Percentiles rank a stretch among this genome's conserved stretches.
Conservation (phyloP, 2,329 filamentous ascomycete species). For the Colletotrichum godetiae region DNA sequence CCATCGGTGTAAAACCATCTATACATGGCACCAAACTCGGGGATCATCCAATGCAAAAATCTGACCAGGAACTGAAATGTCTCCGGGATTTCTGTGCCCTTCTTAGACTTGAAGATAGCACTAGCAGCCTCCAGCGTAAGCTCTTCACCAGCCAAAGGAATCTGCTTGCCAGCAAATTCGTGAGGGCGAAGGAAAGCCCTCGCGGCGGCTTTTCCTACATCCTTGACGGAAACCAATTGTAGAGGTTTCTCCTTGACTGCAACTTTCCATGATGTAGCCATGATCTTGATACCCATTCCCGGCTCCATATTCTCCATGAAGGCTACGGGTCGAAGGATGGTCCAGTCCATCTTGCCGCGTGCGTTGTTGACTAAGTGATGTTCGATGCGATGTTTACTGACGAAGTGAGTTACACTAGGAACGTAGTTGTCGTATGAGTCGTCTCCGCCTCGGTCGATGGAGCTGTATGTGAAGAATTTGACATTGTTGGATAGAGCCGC, state of each 20-base stretch:
- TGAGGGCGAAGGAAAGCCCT: constrained; percentile 49
- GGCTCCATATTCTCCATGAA: constrained; percentile 65
- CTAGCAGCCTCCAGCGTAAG: constrained; percentile 47
- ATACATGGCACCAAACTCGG: neutral
- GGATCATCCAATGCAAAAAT: neutral
- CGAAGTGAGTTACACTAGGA: constrained; percentile 68
- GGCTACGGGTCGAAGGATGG: constrained; percentile 66
- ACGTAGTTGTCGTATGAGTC: constrained; percentile 56
- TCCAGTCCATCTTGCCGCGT: constrained; percentile 59
- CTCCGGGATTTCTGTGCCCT: neutral
- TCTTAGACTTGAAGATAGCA: constrained; percentile 40
- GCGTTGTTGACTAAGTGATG: constrained; percentile 59
- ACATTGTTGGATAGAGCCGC: constrained; percentile 62
- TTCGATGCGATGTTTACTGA: constrained; percentile 67
- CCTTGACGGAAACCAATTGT: constrained; percentile 50
- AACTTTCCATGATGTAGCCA: constrained; percentile 44
- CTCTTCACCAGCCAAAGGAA: constrained; percentile 52
- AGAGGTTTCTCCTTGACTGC: constrained; percentile 44
- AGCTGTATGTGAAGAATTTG: constrained; percentile 68
- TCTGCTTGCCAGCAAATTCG: constrained; percentile 40
- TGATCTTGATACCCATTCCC: constrained; percentile 44
- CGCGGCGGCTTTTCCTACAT: constrained; percentile 55
- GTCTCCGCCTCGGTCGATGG: constrained; percentile 67
- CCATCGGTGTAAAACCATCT: neutral
- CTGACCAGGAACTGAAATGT: neutral